Conservation (phyloP, 1,284 basidiomycete genomes). For the Ustilago loliicola region DNA sequence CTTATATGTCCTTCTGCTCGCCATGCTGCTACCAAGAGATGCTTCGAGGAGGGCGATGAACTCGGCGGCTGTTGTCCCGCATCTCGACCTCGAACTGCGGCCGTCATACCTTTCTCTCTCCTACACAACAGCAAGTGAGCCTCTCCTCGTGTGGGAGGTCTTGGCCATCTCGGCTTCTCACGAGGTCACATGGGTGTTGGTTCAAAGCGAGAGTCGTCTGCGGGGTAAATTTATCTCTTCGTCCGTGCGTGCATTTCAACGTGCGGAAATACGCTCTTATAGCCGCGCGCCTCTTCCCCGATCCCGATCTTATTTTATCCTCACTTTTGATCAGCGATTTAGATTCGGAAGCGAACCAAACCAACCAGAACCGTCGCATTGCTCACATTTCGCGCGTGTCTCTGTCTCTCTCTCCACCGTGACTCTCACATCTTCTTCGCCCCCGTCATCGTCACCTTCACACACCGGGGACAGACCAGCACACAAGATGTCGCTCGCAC, state of each 20-base stretch:
- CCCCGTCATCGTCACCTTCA: not conserved
- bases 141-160: too few species aligned
- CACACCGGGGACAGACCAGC: not conserved
- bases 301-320: not conserved
- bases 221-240: constrained; percentile 12
- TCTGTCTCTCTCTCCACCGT: not conserved
- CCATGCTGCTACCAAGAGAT: not conserved
- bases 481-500: constrained; percentile 63
- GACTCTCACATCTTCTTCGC: too few species aligned
- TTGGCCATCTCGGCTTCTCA: constrained; percentile 7
- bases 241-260: not conserved
- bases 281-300: not conserved
- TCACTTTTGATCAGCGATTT: constrained; percentile 10
- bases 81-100: not conserved
- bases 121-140: too few species aligned
- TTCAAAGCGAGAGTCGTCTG: not conserved
- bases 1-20: too few species aligned
- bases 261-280: constrained; percentile 22
- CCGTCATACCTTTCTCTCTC: not conserved
- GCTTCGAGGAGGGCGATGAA: not conserved
- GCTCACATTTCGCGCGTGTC: constrained; percentile 3
- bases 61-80: not conserved
- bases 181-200: constrained; percentile 1
- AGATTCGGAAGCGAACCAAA: constrained; percentile 30
- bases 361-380: constrained; percentile 22